A percentile compares a stretch with the other conserved stretches of the same genome.
Evolutionary conservation across 1,284 basidiomycete genomes (phyloP).

Genomic region (Melampsora abietis-canadensis): DNA sequence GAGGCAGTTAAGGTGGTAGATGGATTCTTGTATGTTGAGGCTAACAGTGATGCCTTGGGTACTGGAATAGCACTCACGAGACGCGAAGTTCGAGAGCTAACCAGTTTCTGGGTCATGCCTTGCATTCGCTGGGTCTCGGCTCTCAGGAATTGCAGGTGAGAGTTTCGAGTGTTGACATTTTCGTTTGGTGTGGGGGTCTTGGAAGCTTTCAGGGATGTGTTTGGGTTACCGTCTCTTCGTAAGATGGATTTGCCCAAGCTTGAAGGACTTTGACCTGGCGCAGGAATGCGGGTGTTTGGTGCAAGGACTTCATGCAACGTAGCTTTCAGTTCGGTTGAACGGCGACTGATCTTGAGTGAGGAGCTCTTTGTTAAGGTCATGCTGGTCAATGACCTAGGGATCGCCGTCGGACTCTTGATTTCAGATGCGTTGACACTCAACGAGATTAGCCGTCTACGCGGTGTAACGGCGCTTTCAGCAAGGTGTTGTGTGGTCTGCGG

Average conservation of each 20-base stretch:
- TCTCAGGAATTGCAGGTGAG: slow-evolving; percentile 26
- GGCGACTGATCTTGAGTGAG: not conserved
- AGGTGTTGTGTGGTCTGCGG: not conserved
- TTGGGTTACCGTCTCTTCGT: not conserved
- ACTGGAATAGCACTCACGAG: slow-evolving; percentile 31
- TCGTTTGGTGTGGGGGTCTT: not conserved
- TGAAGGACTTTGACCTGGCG: not conserved
- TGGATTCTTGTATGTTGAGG: not conserved
- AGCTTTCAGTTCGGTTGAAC: not conserved
- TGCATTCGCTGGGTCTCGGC: slow-evolving; percentile 42
- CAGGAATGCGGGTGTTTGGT: not conserved
- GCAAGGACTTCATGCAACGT: not conserved
- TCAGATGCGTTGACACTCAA: not conserved
- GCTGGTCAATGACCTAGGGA: not conserved
- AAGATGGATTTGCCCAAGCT: not conserved
- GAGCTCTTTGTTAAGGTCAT: slow-evolving; percentile 7
- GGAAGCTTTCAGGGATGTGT: not conserved
- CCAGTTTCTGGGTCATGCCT: slow-evolving; percentile 41
- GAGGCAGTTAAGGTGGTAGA: not conserved
- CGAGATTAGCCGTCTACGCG: not conserved
- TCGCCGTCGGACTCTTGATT: slow-evolving; percentile 2
- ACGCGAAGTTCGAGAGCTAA: slow-evolving; percentile 32
- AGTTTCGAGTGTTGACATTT: slow-evolving; percentile 9
- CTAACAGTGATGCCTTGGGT: slow-evolving; percentile 15
- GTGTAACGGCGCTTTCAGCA: not conserved